Percentiles rank a stretch among this genome's conserved stretches.
Evolutionary conservation across 805 yeast genomes (phyloP).

Genomic region (Zygosaccharomyces pseudorouxii): DNA sequence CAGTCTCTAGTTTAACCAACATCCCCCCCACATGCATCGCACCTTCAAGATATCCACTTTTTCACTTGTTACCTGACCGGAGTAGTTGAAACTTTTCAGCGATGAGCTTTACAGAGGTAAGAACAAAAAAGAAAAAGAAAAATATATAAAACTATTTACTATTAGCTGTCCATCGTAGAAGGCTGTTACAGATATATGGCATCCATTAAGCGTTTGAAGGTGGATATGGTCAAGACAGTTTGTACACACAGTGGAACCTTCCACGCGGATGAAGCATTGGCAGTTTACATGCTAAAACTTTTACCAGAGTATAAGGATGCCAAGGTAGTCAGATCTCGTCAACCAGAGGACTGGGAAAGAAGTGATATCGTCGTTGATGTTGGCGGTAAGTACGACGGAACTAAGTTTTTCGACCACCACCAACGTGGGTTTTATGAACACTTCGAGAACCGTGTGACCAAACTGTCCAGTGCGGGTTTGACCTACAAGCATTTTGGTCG

Average conservation of each 20-base stretch:
- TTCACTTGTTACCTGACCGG: background rate
- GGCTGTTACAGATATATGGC: slow-evolving; percentile 7
- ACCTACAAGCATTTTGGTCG: slow-evolving; percentile 83
- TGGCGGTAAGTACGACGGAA: slow-evolving; percentile 72
- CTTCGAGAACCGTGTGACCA: slow-evolving; percentile 62
- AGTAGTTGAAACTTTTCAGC: background rate
- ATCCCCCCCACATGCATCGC: background rate
- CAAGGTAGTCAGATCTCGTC: slow-evolving; percentile 75
- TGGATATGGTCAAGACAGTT: slow-evolving; percentile 43
- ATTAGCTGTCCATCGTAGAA: background rate
- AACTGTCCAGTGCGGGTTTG: slow-evolving; percentile 89
- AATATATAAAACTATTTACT: no score
- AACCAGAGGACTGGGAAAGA: slow-evolving; percentile 72
- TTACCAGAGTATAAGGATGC: slow-evolving; percentile 67
- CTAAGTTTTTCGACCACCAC: slow-evolving; percentile 90
- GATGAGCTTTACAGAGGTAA: background rate
- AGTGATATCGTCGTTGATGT: slow-evolving; percentile 95
- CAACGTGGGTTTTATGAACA: slow-evolving; percentile 85
- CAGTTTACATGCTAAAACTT: slow-evolving; percentile 76
- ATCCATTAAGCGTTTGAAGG: slow-evolving; percentile 18
- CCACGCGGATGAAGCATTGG: slow-evolving; percentile 96
- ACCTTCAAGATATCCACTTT: background rate
- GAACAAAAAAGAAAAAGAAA: background rate
- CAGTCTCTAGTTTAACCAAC: background rate
- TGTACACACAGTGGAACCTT: slow-evolving; percentile 92